phyloP scores from a whole-genome alignment of 371 early-diverging fungal species.

The Syncephalis fuscata region DNA sequence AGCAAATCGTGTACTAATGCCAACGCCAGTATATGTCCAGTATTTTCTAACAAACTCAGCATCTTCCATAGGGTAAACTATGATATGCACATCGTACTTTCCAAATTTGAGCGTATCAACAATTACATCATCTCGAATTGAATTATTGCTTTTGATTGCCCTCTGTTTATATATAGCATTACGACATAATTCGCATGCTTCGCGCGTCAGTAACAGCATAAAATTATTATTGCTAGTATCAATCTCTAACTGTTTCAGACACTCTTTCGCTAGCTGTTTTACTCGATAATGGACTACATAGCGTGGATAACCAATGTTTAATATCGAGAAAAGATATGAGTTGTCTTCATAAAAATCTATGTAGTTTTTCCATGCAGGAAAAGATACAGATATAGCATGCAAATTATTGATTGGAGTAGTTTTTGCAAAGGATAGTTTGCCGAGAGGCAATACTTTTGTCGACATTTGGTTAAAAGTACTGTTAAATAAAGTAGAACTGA shows the following conservation, averaged over 20 bases:
- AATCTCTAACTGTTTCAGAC: no score
- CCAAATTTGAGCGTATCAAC: conserved; percentile 47
- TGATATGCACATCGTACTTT: no score
- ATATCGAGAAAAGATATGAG: conserved; percentile 40
- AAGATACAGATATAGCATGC: conserved; percentile 81
- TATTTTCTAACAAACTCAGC: conserved; percentile 37
- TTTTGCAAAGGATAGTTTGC: no score
- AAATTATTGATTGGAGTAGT: conserved; percentile 51
- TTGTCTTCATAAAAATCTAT: conserved; percentile 82
- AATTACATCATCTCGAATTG: conserved; percentile 24
- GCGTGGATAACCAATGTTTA: conserved; percentile 84
- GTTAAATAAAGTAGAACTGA: no score
- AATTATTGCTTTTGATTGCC: neutral
- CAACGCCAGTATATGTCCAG: no score
- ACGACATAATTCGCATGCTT: neutral
- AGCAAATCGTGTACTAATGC: conserved; percentile 68
- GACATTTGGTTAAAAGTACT: no score
- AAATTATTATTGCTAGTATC: no score
- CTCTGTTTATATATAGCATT: neutral
- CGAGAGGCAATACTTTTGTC: no score
- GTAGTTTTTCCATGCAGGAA: conserved; percentile 82
- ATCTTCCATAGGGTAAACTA: no score
- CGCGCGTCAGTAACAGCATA: no score
- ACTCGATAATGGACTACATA: conserved; percentile 79
- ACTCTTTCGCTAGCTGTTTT: no score